Base-by-base conservation (phyloP, 1,284 basidiomycete species). In the Phenoliferia sp. region DNA sequence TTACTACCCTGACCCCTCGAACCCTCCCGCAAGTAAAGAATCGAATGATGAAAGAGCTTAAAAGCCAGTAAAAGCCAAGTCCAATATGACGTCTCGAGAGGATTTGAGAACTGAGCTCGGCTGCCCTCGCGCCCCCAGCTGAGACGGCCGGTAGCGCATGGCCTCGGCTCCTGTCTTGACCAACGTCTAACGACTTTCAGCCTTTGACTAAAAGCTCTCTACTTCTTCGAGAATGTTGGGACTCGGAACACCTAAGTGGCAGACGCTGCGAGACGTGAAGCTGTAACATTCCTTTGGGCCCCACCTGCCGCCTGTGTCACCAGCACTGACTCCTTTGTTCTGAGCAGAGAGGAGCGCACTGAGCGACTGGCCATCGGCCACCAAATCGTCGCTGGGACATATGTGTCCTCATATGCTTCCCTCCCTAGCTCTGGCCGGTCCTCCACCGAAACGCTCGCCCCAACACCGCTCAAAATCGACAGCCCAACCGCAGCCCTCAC, bases 251-350 rank as follows among this genome's bases (percentile, higher is more conserved):
- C 33, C 54, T 12, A 19, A 31, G 3, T 59, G 56, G 63, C 26
- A 64, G n/a, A 36, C 12, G 33, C 34, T 9, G 12, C 54, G 63
- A 12, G 63, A 64, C 29, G 29, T 48, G 48, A 64, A 57, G 55
- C 33, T 63, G 55, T 31, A 34, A 58, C 50, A 48, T 6, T 55
- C 29, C 35, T 59, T 52, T 36, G 64, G 55, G 50, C 26, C 22
- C 57, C 68, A 50, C 26, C 59, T 58, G 32, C 34, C 15, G 19
- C 63, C 55, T 12, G 67, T 54, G n/a, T 65, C 69, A 57, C 36
- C 52, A 60, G 19, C 65, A 19, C 44, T 55, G 62, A 6, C 65
- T 48, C 2, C 35, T 52, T 26, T 32, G 61, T 60, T 19, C 17
- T 34, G 29, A 34, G 32, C 33, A 63, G 54, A 9, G 62, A 54